Conservation (phyloP, 208 protist genomes). For the Leishmania aethiopica region DNA sequence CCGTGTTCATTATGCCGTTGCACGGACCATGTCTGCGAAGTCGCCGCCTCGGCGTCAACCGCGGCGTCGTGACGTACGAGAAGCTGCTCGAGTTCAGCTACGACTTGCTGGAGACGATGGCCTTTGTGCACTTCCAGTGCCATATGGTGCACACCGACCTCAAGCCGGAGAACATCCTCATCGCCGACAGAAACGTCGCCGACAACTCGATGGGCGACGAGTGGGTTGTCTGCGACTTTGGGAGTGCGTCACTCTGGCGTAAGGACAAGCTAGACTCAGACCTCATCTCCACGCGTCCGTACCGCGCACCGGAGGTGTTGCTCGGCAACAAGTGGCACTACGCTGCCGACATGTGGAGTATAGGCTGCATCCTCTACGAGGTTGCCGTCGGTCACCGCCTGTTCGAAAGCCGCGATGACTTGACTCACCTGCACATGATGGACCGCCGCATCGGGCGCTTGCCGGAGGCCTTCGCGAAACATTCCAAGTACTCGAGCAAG, state of each 20-base stretch:
- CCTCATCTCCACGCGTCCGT: slow-evolving; percentile 90
- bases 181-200: slow-evolving; percentile 58
- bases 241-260: slow-evolving; percentile 79
- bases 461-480: slow-evolving; percentile 49
- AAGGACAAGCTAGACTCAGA: slow-evolving; percentile 73
- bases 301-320: slow-evolving; percentile 92
- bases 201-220: slow-evolving; percentile 50
- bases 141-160: slow-evolving; percentile 96
- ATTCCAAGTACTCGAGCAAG: slow-evolving; percentile 47
- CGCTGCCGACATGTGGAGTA: slow-evolving; percentile 94
- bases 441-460: slow-evolving; percentile 62
- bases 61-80: slow-evolving; percentile 58
- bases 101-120: slow-evolving; percentile 78
- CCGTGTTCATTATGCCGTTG: slow-evolving; percentile 84
- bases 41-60: slow-evolving; percentile 63
- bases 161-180: slow-evolving; percentile 97
- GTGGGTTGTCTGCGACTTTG: slow-evolving; percentile 91
- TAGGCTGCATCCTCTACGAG: slow-evolving; percentile 94
- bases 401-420: slow-evolving; percentile 90
- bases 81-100: slow-evolving; percentile 61
- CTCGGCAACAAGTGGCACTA: slow-evolving; percentile 89
- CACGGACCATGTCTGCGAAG: slow-evolving; percentile 75
- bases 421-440: slow-evolving; percentile 85
- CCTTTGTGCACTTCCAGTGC: slow-evolving; percentile 82
- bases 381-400: slow-evolving; percentile 89